Evolutionary conservation across 2,329 filamentous ascomycete genomes (phyloP).

Genomic region (Akanthomyces uredinophilus): DNA sequence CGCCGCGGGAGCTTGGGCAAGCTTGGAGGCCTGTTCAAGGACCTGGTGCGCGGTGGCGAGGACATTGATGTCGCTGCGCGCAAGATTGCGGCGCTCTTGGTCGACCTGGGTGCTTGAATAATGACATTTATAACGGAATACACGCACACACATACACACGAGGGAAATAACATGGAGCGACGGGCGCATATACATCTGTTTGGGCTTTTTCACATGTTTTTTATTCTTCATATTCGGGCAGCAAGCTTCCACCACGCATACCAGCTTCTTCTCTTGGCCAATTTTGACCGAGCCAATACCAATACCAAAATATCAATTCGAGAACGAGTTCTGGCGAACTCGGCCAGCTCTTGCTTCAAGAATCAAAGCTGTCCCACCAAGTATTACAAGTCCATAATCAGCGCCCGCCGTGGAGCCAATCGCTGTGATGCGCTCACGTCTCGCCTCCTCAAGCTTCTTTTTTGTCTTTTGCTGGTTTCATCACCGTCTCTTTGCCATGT

Average conservation of each 20-base stretch:
- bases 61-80: slow-evolving; percentile 52
- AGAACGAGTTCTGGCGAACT: background rate
- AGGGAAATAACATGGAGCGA: slow-evolving; percentile 6
- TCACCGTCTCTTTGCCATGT: background rate
- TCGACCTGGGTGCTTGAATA: slow-evolving; percentile 17
- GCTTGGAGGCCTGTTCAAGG: slow-evolving; percentile 56
- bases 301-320: background rate
- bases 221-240: background rate
- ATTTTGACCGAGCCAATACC: background rate
- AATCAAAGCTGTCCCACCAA: background rate
- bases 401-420: background rate
- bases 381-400: background rate
- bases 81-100: slow-evolving; percentile 56
- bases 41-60: slow-evolving; percentile 50
- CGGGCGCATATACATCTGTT: slow-evolving; percentile 17
- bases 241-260: background rate
- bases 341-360: background rate
- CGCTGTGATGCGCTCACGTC: background rate
- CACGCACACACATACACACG: background rate
- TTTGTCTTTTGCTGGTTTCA: background rate
- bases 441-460: background rate
- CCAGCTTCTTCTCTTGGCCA: background rate
- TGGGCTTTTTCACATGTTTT: slow-evolving; percentile 16
- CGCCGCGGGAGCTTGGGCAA: slow-evolving; percentile 49
- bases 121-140: background rate